These are phyloP conservation scores for Sporisorium sorghi DNA, from an alignment of 1,284 basidiomycete genomes.

Conservation along the genomic window DNA sequence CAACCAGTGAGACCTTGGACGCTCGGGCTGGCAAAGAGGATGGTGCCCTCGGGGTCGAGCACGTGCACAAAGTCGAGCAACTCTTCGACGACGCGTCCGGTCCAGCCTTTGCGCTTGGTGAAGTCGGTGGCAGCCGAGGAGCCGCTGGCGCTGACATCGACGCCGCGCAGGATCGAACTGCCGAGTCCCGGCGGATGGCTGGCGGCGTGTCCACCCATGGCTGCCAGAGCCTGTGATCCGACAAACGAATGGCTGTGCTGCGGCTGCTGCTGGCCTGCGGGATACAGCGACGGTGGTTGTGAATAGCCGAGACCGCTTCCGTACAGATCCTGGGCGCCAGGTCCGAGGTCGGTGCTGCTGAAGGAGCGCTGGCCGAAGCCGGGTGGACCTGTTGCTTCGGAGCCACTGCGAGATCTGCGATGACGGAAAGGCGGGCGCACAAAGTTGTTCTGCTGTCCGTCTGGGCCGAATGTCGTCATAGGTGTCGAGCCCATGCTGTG, in stretches of 20 bases:
- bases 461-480: constrained; percentile 15
- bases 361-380: constrained; percentile 30
- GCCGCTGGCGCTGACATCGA: constrained; percentile 52
- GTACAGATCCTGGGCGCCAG: constrained; percentile 15
- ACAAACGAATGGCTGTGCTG: constrained; percentile 30
- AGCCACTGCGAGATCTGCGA: constrained; percentile 40
- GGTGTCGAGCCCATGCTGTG: constrained; percentile 29
- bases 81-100: constrained; percentile 60
- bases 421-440: constrained; percentile 40
- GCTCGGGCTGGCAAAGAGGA: constrained; percentile 59
- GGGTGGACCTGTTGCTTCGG: constrained; percentile 24
- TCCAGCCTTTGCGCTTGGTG: constrained; percentile 64
- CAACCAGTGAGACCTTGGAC: constrained; percentile 58
- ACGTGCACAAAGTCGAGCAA: constrained; percentile 64
- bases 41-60: constrained; percentile 52
- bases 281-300: constrained; percentile 31
- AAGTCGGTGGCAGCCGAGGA: constrained; percentile 58
- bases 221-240: constrained; percentile 37
- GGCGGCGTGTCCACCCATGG: constrained; percentile 51
- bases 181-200: constrained; percentile 56
- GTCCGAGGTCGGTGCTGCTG: constrained; percentile 30
- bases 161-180: constrained; percentile 49
- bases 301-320: constrained; percentile 24
- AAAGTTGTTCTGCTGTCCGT: constrained; percentile 18
- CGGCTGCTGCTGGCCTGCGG: constrained; percentile 33